These are phyloP conservation scores for Aspergillus sp. DNA, from an alignment of 2,329 filamentous ascomycete genomes.

Conservation along the genomic window DNA sequence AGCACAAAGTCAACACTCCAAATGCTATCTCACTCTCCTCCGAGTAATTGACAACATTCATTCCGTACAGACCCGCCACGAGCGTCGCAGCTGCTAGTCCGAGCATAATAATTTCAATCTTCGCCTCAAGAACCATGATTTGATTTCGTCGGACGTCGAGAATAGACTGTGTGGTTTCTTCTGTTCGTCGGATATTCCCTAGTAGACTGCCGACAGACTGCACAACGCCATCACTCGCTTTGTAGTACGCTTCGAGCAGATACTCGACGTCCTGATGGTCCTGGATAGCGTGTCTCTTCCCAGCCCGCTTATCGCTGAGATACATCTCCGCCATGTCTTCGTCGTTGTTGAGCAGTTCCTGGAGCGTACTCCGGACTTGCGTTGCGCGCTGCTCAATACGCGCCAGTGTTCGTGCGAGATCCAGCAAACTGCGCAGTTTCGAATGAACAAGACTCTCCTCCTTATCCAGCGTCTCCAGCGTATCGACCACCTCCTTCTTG, in stretches of 20 bases:
- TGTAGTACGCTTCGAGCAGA: slow-evolving; percentile 33
- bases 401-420: slow-evolving; percentile 19
- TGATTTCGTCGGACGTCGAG: slow-evolving; percentile 34
- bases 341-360: slow-evolving; percentile 30
- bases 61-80: slow-evolving; percentile 31
- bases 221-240: slow-evolving; percentile 28
- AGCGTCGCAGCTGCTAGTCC: slow-evolving; percentile 31
- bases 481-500: slow-evolving; percentile 7
- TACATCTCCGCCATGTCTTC: slow-evolving; percentile 35
- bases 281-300: slow-evolving; percentile 20
- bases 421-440: slow-evolving; percentile 21
- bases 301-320: slow-evolving; percentile 25
- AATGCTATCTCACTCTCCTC: slow-evolving; percentile 30
- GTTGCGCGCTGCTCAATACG: slow-evolving; percentile 28
- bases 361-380: slow-evolving; percentile 28
- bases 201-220: slow-evolving; percentile 23
- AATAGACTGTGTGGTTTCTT: slow-evolving; percentile 27
- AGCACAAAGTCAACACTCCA: slow-evolving; percentile 11
- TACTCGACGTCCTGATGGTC: slow-evolving; percentile 37
- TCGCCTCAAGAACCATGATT: slow-evolving; percentile 35
- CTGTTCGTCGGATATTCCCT: slow-evolving; percentile 25
- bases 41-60: slow-evolving; percentile 35
- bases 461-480: slow-evolving; percentile 9
- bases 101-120: slow-evolving; percentile 33
- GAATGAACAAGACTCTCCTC: slow-evolving; percentile 15